phyloP scores from a whole-genome alignment of 495 filamentous ascomycete species.

The Parathielavia appendiculata region DNA sequence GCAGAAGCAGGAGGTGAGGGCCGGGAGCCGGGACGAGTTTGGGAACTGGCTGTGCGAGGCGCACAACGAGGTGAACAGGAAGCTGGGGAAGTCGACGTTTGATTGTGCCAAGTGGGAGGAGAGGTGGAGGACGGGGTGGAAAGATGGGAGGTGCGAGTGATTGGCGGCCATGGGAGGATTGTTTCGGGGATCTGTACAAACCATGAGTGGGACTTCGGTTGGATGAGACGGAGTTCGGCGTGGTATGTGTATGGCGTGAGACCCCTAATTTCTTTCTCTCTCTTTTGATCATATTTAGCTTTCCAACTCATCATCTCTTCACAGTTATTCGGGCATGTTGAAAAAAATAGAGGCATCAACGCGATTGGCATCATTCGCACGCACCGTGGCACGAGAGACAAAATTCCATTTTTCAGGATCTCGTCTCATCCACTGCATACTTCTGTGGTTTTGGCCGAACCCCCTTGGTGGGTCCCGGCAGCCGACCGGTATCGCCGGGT shows the following conservation, averaged over 20 bases:
- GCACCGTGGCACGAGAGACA: too few relatives aligned
- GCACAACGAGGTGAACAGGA: conserved; percentile 95
- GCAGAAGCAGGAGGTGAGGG: conserved; percentile 61
- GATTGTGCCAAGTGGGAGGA: conserved; percentile 91
- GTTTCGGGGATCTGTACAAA: too few relatives aligned
- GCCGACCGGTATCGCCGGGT: too few relatives aligned
- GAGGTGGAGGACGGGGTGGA: conserved; percentile 90
- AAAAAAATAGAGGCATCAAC: neutral
- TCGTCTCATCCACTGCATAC: too few relatives aligned
- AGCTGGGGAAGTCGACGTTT: conserved; percentile 86
- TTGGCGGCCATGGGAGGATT: too few relatives aligned
- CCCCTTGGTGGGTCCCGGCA: neutral
- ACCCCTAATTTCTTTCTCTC: neutral
- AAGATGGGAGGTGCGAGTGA: conserved; percentile 65
- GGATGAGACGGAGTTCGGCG: conserved; percentile 9
- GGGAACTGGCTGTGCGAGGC: conserved; percentile 95
- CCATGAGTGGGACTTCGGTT: neutral
- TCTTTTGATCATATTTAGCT: neutral
- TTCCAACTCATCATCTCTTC: conserved; percentile 10
- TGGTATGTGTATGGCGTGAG: conserved; percentile 2
- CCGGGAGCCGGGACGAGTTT: conserved; percentile 66
- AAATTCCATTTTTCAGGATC: too few relatives aligned
- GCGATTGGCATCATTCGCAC: too few relatives aligned
- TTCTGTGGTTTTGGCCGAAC: neutral
- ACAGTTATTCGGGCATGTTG: conserved; percentile 2